phyloP scores from a whole-genome alignment of 2,329 filamentous ascomycete species.

The Fusarium stilboides region DNA sequence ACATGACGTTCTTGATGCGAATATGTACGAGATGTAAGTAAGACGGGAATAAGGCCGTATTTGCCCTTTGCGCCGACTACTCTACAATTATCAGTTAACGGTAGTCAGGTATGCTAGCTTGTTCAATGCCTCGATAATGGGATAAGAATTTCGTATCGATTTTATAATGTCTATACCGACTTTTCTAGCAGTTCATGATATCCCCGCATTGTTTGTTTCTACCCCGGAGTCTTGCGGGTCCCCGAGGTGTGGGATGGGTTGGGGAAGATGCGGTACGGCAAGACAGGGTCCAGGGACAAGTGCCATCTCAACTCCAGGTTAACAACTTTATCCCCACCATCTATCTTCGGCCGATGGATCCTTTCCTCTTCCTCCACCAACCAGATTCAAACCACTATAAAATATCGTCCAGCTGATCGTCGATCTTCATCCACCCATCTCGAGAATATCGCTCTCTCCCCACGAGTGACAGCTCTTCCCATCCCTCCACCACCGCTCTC shows the following conservation, averaged over 20 bases:
- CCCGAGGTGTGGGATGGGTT: slow-evolving; percentile 16
- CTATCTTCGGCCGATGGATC: slow-evolving; percentile 12
- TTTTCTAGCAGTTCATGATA: background rate
- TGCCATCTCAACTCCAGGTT: slow-evolving; percentile 21
- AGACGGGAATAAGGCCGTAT: background rate
- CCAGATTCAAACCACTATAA: slow-evolving; percentile 20
- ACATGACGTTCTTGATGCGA: slow-evolving; percentile 20
- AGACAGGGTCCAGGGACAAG: slow-evolving; percentile 22
- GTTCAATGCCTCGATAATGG: background rate
- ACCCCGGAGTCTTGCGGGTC: slow-evolving; percentile 17
- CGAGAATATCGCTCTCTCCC: slow-evolving; percentile 22
- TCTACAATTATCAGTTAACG: no score
- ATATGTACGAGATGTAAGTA: background rate
- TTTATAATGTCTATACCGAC: background rate
- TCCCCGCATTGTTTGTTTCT: slow-evolving; percentile 12
- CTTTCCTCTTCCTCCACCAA: slow-evolving; percentile 33
- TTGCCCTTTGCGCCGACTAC: background rate
- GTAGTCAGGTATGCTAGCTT: background rate
- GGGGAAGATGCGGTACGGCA: slow-evolving; percentile 5
- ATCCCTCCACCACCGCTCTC: slow-evolving; percentile 17
- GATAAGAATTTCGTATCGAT: background rate
- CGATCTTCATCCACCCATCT: slow-evolving; percentile 22
- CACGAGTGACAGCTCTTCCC: slow-evolving; percentile 1
- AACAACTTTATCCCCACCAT: slow-evolving; percentile 22
- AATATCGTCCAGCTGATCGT: slow-evolving; percentile 40